Conservation (phyloP, 1,284 basidiomycete species). For the Agroathelia rolfsii region DNA sequence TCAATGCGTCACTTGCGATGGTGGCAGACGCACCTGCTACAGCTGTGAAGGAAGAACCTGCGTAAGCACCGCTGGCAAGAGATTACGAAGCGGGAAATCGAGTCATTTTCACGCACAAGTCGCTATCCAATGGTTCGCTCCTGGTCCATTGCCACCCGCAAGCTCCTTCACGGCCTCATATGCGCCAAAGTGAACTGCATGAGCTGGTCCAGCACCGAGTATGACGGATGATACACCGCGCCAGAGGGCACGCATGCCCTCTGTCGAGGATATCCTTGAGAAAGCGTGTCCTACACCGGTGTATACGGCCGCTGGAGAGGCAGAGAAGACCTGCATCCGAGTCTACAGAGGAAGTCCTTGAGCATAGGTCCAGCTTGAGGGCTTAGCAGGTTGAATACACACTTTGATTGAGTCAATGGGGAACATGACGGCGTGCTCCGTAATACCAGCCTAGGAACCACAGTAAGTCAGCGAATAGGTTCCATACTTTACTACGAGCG, state of each 20-base stretch:
- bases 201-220: constrained; percentile 94
- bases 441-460: constrained; percentile 82
- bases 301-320: constrained; percentile 77
- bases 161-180: constrained; percentile 94
- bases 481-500: too few species aligned
- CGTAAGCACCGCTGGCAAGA: constrained; percentile 2
- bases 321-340: constrained; percentile 94
- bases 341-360: constrained; percentile 45
- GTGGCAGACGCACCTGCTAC: constrained; percentile 92
- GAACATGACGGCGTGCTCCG: constrained; percentile 98
- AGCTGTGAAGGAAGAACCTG: constrained; percentile 33
- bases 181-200: constrained; percentile 96
- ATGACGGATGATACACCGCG: constrained; percentile 96
- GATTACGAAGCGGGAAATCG: constrained; percentile 5
- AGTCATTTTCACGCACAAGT: constrained; percentile 47
- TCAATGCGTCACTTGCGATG: constrained; percentile 91
- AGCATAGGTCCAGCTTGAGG: constrained; percentile 5
- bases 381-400: constrained; percentile 18
- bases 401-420: constrained; percentile 98
- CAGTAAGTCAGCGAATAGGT: constrained; percentile 3
- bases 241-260: constrained; percentile 90
- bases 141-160: constrained; percentile 71
- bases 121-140: constrained; percentile 74
- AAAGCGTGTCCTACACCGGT: constrained; percentile 86
- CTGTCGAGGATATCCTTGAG: constrained; percentile 83